phyloP scores from a whole-genome alignment of 139 green algal species.

The Eudorina sp. region DNA sequence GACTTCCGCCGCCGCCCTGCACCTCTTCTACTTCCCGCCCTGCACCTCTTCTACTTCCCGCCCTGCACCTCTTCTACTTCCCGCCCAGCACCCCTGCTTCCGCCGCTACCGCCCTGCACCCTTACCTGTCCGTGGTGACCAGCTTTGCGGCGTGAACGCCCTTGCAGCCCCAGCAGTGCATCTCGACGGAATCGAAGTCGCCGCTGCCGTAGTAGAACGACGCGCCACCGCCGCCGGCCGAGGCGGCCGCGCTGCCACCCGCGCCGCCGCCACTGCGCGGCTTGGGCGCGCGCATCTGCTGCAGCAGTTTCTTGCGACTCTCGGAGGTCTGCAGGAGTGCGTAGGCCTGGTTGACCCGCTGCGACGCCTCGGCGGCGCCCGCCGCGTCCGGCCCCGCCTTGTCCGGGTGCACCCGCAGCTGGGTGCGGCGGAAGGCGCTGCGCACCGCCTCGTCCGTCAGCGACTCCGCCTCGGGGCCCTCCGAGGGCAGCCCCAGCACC shows the following conservation, averaged over 20 bases:
- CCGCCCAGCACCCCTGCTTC: neutral
- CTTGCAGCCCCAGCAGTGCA: slow-evolving; percentile 24
- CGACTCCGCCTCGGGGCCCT: neutral
- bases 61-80: neutral
- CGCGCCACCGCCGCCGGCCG: neutral
- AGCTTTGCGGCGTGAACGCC: neutral
- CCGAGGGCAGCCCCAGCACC: slow-evolving; percentile 10
- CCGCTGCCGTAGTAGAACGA: neutral
- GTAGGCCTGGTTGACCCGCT: slow-evolving; percentile 48
- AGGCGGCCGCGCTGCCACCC: neutral
- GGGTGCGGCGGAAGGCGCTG: slow-evolving; percentile 4
- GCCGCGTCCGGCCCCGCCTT: slow-evolving; percentile 39
- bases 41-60: too few relatives aligned
- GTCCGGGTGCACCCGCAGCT: slow-evolving; percentile 42
- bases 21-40: too few relatives aligned
- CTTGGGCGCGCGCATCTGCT: neutral
- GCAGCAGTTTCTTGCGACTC: neutral
- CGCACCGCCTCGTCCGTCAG: slow-evolving; percentile 29
- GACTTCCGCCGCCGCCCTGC: neutral
- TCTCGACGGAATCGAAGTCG: neutral
- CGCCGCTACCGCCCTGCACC: too few relatives aligned
- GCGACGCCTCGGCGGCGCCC: slow-evolving; percentile 24
- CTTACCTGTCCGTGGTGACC: slow-evolving; percentile 8
- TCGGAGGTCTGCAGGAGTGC: slow-evolving; percentile 6
- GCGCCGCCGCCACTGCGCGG: neutral